phyloP scores from a whole-genome alignment of 2,329 filamentous ascomycete species.

The Epichloe coenophiala region DNA sequence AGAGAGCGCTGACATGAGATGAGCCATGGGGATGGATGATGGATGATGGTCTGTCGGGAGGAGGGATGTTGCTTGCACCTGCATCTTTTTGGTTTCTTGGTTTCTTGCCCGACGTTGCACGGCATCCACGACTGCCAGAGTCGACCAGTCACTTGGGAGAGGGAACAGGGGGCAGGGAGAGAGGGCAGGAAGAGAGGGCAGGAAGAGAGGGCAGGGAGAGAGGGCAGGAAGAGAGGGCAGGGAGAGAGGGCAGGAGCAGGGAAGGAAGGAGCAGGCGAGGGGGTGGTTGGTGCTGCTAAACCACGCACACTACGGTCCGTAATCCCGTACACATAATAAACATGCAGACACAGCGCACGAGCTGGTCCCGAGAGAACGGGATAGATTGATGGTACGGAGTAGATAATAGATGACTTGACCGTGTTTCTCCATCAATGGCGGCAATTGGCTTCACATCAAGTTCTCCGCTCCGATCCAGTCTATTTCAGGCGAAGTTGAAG shows the following conservation, averaged over 20 bases:
- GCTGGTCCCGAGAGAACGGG: slow-evolving; percentile 8
- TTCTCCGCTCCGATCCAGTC: neutral
- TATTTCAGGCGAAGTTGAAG: neutral
- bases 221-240: neutral
- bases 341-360: slow-evolving; percentile 3
- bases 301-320: neutral
- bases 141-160: neutral
- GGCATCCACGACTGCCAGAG: slow-evolving; percentile 1
- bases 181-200: neutral
- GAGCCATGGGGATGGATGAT: no score
- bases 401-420: neutral
- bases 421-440: neutral
- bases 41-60: no score
- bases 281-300: neutral
- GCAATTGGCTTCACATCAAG: neutral
- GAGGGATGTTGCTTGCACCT: slow-evolving; percentile 2
- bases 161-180: neutral
- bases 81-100: slow-evolving; percentile 1
- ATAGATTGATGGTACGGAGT: neutral
- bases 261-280: neutral
- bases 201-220: neutral
- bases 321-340: neutral
- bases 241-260: neutral
- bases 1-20: slow-evolving; percentile 1
- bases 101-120: slow-evolving; percentile 8